Evolutionary conservation across 2,329 filamentous ascomycete species (phyloP).

Genomic region (Zopfia rhizophila): DNA sequence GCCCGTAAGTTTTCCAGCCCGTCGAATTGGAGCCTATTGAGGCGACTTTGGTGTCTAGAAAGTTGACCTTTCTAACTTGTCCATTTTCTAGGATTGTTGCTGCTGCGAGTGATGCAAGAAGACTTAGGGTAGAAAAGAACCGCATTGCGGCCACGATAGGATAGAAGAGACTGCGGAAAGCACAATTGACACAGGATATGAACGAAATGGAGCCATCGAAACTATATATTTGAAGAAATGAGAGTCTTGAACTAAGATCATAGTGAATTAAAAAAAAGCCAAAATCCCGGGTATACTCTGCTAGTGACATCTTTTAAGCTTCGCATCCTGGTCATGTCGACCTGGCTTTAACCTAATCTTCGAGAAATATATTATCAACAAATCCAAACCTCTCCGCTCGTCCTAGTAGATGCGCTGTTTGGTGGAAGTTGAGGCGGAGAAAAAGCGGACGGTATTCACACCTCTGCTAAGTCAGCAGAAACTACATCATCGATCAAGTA

Average conservation of each 20-base stretch:
- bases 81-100: conserved; percentile 58
- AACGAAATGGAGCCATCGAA: conserved; percentile 11
- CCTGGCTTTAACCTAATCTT: too few relatives aligned
- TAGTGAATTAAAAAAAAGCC: conserved; percentile 18
- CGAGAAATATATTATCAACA: too few relatives aligned
- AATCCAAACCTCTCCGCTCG: too few relatives aligned
- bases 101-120: conserved; percentile 30
- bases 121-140: conserved; percentile 10
- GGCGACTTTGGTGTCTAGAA: conserved; percentile 48
- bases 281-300: conserved; percentile 3
- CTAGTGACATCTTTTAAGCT: background rate
- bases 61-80: conserved; percentile 51
- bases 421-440: too few relatives aligned
- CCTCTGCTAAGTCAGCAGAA: conserved; percentile 30
- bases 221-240: conserved; percentile 3
- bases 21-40: conserved; percentile 42
- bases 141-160: conserved; percentile 21
- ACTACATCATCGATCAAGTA: background rate
- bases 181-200: conserved; percentile 4
- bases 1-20: conserved; percentile 60
- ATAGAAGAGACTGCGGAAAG: conserved; percentile 4
- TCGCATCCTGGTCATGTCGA: too few relatives aligned
- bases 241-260: conserved; percentile 1
- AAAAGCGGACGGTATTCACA: too few relatives aligned
- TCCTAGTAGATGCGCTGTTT: too few relatives aligned